A percentile compares a stretch with the other conserved stretches of the same genome.
Evolutionary conservation across 2,329 filamentous ascomycete species (phyloP).

Genomic region (Colletotrichum sp.): DNA sequence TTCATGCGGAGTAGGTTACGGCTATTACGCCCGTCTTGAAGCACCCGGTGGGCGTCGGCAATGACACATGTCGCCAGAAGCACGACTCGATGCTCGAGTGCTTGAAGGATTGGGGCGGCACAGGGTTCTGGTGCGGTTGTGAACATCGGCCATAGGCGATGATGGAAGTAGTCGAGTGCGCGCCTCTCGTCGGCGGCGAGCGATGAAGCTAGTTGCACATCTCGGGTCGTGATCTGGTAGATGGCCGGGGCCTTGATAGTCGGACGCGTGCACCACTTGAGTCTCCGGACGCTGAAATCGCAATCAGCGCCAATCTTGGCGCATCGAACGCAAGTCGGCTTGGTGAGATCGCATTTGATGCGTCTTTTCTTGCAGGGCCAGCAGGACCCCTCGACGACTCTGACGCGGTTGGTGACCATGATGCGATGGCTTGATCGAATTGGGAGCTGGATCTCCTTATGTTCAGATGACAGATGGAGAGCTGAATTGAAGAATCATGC

Average conservation of each 20-base stretch:
- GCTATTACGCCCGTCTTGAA: constrained; percentile 32
- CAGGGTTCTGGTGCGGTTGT: constrained; percentile 32
- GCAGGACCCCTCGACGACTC: constrained; percentile 37
- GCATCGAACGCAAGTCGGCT: constrained; percentile 36
- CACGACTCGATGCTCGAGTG: constrained; percentile 35
- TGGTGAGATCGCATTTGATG: constrained; percentile 39
- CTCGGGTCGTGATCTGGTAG: constrained; percentile 29
- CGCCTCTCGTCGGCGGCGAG: constrained; percentile 32
- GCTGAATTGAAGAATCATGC: background rate
- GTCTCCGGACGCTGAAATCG: constrained; percentile 39
- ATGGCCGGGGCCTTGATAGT: constrained; percentile 33
- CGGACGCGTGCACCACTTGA: constrained; percentile 46
- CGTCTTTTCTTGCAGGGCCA: constrained; percentile 39
- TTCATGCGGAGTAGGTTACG: constrained; percentile 28
- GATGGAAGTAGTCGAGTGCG: constrained; percentile 35
- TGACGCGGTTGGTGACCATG: background rate
- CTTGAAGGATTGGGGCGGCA: constrained; percentile 31
- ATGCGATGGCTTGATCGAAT: background rate
- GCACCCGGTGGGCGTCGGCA: constrained; percentile 33
- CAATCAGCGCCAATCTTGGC: constrained; percentile 17
- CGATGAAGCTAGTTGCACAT: constrained; percentile 23
- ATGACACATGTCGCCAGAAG: constrained; percentile 35
- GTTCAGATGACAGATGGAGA: background rate
- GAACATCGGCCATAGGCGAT: constrained; percentile 35
- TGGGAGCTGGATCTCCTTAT: background rate